These are phyloP conservation scores for Nakazawaea ambrosiae DNA, from an alignment of 805 yeast species.

Conservation along the genomic window DNA sequence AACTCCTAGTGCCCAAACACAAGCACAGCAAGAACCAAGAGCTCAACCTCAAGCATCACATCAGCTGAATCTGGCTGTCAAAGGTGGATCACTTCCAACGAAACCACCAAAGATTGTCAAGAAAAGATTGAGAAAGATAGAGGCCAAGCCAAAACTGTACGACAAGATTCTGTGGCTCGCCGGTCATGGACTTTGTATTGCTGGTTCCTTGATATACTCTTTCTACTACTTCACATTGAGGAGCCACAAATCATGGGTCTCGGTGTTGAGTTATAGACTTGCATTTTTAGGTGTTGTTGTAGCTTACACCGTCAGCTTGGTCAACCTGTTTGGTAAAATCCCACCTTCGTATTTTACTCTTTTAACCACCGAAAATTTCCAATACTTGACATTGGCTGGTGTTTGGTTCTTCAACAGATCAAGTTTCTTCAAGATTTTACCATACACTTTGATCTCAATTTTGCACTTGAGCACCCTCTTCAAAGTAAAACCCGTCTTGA, in stretches of 20 bases:
- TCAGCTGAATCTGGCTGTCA: too few relatives aligned
- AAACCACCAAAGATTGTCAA: constrained; percentile 17
- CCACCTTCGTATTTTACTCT: constrained; percentile 59
- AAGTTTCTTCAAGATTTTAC: constrained; percentile 58
- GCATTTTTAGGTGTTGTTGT: constrained; percentile 48
- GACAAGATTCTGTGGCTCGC: constrained; percentile 47
- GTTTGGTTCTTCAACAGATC: constrained; percentile 61
- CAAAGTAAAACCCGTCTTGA: constrained; percentile 33
- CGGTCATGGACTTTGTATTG: constrained; percentile 44
- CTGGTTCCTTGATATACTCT: constrained; percentile 33
- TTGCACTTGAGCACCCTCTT: constrained; percentile 44
- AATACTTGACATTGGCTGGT: constrained; percentile 45
- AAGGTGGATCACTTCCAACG: background rate
- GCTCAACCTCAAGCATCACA: too few relatives aligned
- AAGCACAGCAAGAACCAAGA: too few relatives aligned
- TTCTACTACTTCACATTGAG: constrained; percentile 25
- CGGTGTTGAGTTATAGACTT: constrained; percentile 46
- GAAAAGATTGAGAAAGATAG: constrained; percentile 29
- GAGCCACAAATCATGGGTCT: constrained; percentile 34
- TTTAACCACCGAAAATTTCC: constrained; percentile 72
- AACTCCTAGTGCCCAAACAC: too few relatives aligned
- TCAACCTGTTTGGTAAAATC: constrained; percentile 52
- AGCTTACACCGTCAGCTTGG: constrained; percentile 45
- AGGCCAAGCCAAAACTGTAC: constrained; percentile 26
- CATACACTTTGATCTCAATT: constrained; percentile 48